A percentile compares a stretch with the other conserved stretches of the same genome.
Evolutionary conservation across 2,329 filamentous ascomycete genomes (phyloP).

Genomic region (Claviceps maximensis): DNA sequence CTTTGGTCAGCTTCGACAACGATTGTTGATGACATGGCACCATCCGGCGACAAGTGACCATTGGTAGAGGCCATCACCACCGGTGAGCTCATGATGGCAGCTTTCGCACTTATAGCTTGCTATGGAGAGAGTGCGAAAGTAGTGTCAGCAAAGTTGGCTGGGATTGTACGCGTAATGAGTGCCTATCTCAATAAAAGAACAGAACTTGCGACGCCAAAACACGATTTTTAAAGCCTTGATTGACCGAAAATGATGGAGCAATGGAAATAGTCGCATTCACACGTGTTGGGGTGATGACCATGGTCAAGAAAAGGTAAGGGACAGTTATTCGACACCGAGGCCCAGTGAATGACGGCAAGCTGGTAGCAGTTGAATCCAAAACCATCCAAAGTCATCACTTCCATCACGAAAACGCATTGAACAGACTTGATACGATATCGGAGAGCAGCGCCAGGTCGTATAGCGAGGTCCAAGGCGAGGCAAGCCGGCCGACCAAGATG

Average conservation of each 20-base stretch:
- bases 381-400: constrained; percentile 20
- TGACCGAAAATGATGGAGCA: constrained; percentile 16
- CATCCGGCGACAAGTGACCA: constrained; percentile 47
- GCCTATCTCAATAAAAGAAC: constrained; percentile 11
- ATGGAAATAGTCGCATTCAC: constrained; percentile 30
- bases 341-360: constrained; percentile 10
- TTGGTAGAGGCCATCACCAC: constrained; percentile 50
- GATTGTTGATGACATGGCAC: constrained; percentile 27
- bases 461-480: constrained; percentile 17
- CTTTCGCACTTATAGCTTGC: constrained; percentile 45
- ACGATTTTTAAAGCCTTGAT: constrained; percentile 6
- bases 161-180: constrained; percentile 5
- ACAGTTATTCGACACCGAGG: constrained; percentile 28
- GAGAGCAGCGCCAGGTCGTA: constrained; percentile 23
- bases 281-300: constrained; percentile 29
- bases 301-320: constrained; percentile 32
- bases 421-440: constrained; percentile 13
- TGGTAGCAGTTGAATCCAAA: constrained; percentile 16
- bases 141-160: constrained; percentile 20
- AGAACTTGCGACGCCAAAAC: constrained; percentile 18
- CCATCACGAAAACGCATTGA: constrained; percentile 20
- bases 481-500: constrained; percentile 22
- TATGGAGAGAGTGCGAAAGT: constrained; percentile 20
- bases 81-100: constrained; percentile 50
- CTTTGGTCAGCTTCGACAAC: constrained; percentile 21